Conservation (phyloP, 768 basidiomycete species). For the Russula earlei region DNA sequence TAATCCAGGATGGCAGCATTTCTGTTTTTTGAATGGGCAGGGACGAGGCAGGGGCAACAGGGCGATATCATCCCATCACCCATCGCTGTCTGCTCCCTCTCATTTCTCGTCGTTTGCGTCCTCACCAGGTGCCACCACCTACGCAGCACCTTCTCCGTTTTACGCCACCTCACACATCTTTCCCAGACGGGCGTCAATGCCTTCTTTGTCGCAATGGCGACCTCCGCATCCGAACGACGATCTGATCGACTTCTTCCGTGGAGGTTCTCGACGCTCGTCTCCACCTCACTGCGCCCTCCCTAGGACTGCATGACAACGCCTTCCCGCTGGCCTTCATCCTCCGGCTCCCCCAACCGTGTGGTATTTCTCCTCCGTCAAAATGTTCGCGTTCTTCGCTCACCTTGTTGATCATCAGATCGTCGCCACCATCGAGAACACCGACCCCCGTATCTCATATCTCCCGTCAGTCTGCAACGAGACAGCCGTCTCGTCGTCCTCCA, state of each 20-base stretch:
- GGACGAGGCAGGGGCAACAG: too few relatives aligned
- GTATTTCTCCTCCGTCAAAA: neutral
- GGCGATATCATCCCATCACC: too few relatives aligned
- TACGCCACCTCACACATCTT: too few relatives aligned
- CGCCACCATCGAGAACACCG: constrained; percentile 12
- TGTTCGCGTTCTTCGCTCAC: neutral
- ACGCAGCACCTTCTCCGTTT: too few relatives aligned
- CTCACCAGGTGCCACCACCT: too few relatives aligned
- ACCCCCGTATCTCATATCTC: constrained; percentile 17
- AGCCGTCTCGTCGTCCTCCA: neutral
- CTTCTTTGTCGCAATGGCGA: constrained; percentile 16
- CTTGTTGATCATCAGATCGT: neutral
- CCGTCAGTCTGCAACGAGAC: constrained; percentile 17
- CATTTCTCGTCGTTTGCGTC: too few relatives aligned
- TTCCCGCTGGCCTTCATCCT: neutral
- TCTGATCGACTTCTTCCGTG: constrained; percentile 4
- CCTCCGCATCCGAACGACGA: neutral
- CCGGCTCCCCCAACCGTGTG: neutral
- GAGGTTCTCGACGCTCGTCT: constrained; percentile 6
- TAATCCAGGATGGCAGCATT: neutral
- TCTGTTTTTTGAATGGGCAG: too few relatives aligned
- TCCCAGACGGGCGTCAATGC: constrained; percentile 5
- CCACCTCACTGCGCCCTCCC: neutral
- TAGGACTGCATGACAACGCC: constrained; percentile 14
- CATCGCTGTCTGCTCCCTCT: too few relatives aligned